A percentile compares a stretch with the other conserved stretches of the same genome.
Conservation (phyloP, 208 protist species). For the Leishmania lainsoni region DNA sequence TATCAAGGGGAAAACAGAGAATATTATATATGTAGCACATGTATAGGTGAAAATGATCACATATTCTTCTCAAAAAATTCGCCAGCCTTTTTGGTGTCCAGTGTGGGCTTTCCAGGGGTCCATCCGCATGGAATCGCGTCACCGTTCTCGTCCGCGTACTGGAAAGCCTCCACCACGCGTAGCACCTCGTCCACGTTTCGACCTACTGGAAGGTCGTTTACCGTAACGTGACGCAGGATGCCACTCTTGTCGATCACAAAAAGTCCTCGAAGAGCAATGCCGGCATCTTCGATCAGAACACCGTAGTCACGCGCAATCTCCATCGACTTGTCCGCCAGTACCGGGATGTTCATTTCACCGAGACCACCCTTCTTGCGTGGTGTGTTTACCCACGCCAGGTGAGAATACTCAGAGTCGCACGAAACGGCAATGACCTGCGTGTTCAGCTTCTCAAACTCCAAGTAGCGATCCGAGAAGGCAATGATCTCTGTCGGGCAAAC, state of each 20-base stretch:
- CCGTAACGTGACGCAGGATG: constrained; percentile 89
- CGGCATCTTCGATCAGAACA: constrained; percentile 91
- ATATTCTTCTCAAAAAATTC: constrained; percentile 92
- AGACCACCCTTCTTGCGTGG: constrained; percentile 96
- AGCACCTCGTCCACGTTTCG: constrained; percentile 96
- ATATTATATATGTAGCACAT: neutral
- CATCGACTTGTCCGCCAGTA: constrained; percentile 96
- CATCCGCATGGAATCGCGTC: constrained; percentile 96
- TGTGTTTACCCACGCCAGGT: constrained; percentile 96
- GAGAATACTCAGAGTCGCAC: constrained; percentile 93
- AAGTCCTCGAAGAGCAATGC: constrained; percentile 90
- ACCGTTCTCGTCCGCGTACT: constrained; percentile 95
- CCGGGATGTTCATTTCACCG: constrained; percentile 95
- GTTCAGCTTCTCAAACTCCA: constrained; percentile 92
- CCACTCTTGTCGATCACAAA: constrained; percentile 97
- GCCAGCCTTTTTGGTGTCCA: constrained; percentile 90
- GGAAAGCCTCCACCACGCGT: constrained; percentile 96
- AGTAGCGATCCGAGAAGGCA: constrained; percentile 91
- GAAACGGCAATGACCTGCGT: constrained; percentile 93
- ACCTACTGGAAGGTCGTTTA: constrained; percentile 97
- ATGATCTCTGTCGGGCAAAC: constrained; percentile 98
- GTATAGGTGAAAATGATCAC: constrained; percentile 19
- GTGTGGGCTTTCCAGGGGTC: constrained; percentile 91
- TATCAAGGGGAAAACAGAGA: neutral
- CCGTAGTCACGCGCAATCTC: constrained; percentile 94